Base-by-base conservation (phyloP, 129 eudicot genomes). In the Flaveria trinervia region DNA sequence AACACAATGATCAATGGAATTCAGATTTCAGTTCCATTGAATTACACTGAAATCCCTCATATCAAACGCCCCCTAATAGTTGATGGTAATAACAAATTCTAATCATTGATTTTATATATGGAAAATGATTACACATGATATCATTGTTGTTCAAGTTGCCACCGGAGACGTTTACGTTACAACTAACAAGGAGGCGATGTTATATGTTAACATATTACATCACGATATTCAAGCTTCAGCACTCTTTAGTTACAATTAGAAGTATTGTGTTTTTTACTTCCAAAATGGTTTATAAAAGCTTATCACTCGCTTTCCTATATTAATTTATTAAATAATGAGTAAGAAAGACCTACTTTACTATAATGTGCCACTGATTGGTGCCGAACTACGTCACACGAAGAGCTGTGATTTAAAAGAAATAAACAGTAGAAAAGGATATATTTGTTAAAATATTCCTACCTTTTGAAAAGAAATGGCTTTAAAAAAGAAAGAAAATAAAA, bases 331-430 rank as follows among this genome's bases (percentile, higher is more conserved):
- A 77, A 73, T 74, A 78, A 81, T 80, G 82, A 70, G 75, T 41
- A 67, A 81, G 82, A 75, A 81, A 70, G 60, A 51, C 84, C 74
- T 70, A 57, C 84, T 82, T 68, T 77, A 30, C 72, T 17, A 84
- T 84, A 80, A 78, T 75, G 84, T 56, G 77, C 70, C 81, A 83
- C 85, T 80, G 81, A 80, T 80, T 77, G 87, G 85, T 81, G 87
- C 82, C 65, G 60, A 86, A 80, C 71, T 72, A 74, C 75, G 80
- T 77, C 80, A 64, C 68, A 43, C 30, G 67, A 70, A 75, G 73
- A 54, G 80, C 49, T 70, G 68, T 55, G 72, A 76, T 26, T 71
- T 52, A 70, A 70, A 72, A 80, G 74, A 76, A 65, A 16, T 3
- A 57, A 71, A 80, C 68, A 80, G 74, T 80, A 54, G 79, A 80